phyloP scores from a whole-genome alignment of 345 rosid genomes.

The Hibiscus tridactylites region DNA sequence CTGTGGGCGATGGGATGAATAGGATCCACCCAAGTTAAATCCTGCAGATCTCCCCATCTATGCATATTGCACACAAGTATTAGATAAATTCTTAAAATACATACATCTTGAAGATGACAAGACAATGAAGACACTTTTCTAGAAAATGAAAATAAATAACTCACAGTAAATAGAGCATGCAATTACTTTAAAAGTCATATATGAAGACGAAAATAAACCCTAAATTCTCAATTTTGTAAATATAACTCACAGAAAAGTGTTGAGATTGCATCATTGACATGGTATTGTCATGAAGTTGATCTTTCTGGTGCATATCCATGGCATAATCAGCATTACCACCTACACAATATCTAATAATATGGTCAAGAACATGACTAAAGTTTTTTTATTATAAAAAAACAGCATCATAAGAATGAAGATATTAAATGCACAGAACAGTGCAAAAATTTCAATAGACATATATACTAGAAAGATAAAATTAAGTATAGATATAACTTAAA shows the following conservation, averaged over 20 bases:
- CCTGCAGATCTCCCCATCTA: constrained; percentile 94
- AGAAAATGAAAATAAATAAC: background rate
- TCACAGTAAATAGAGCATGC: background rate
- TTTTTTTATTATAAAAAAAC: background rate
- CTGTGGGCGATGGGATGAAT: constrained; percentile 80
- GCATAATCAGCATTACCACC: constrained; percentile 91
- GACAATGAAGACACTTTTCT: background rate
- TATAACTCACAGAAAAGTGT: constrained; percentile 76
- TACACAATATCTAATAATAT: constrained; percentile 33
- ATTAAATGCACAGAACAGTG: background rate
- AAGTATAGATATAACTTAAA: background rate
- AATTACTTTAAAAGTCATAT: background rate
- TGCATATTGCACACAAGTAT: constrained; percentile 9
- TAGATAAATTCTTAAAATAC: background rate
- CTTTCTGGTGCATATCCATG: constrained; percentile 94
- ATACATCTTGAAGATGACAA: background rate
- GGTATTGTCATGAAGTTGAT: constrained; percentile 86
- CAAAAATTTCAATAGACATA: background rate
- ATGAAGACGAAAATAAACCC: background rate
- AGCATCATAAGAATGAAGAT: background rate
- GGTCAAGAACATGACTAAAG: constrained; percentile 19
- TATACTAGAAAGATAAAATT: background rate
- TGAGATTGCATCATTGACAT: constrained; percentile 98
- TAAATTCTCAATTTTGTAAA: constrained; percentile 2
- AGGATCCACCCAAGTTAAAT: constrained; percentile 76